phyloP scores from a whole-genome alignment of 2,329 filamentous ascomycete genomes.

The Xylariaceae sp. region DNA sequence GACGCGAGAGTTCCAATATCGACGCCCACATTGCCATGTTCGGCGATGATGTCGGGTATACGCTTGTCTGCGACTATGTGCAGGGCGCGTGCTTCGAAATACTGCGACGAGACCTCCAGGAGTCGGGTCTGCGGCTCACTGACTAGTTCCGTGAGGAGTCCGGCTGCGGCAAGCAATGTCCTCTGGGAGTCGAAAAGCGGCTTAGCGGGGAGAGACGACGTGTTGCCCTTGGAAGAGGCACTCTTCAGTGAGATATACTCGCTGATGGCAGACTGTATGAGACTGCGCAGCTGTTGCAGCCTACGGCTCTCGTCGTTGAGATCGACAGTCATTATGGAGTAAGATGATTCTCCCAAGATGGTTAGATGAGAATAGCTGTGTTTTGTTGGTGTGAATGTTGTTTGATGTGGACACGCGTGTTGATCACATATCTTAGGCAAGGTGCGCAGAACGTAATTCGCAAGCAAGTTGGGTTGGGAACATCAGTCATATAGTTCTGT shows the following conservation, averaged over 20 bases:
- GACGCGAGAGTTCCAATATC: constrained; percentile 22
- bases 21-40: constrained; percentile 22
- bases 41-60: constrained; percentile 32
- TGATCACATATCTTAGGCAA: too few relatives aligned
- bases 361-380: too few relatives aligned
- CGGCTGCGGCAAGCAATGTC: constrained; percentile 30
- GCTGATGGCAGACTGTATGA: constrained; percentile 17
- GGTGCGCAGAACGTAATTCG: too few relatives aligned
- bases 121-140: constrained; percentile 30
- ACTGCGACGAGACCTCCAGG: constrained; percentile 32
- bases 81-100: constrained; percentile 32
- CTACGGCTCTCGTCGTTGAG: constrained; percentile 12
- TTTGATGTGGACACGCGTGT: too few relatives aligned
- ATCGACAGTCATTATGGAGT: constrained; percentile 8
- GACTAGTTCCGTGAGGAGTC: constrained; percentile 32
- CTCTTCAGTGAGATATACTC: constrained; percentile 8
- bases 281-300: constrained; percentile 16
- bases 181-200: constrained; percentile 32
- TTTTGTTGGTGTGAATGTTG: too few relatives aligned
- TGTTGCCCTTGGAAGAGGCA: neutral
- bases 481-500: too few relatives aligned
- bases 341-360: too few relatives aligned
- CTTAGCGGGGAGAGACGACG: constrained; percentile 8
- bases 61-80: constrained; percentile 32
- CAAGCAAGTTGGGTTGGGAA: too few relatives aligned